These are phyloP conservation scores for Thraustotheca clavata DNA, from an alignment of 352 stramenopile genomes.

Conservation along the genomic window DNA sequence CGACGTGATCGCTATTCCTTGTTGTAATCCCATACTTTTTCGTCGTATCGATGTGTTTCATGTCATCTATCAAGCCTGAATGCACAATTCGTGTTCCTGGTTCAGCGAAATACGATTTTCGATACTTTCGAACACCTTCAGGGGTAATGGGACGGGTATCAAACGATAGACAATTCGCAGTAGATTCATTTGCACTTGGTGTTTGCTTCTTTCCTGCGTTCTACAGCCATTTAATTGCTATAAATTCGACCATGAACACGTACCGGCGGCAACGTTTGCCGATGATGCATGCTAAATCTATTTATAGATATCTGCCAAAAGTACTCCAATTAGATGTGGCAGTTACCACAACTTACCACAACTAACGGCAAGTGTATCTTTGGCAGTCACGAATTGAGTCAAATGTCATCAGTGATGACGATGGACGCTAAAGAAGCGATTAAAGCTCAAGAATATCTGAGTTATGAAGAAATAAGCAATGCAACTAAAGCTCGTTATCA, in stretches of 20 bases:
- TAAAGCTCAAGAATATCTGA: too few relatives aligned
- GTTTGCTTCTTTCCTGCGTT: slow-evolving; percentile 19
- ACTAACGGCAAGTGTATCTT: too few relatives aligned
- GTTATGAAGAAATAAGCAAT: neutral
- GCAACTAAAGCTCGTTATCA: slow-evolving; percentile 10
- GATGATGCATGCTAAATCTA: slow-evolving; percentile 1
- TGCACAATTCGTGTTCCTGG: slow-evolving; percentile 65
- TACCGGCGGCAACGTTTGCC: slow-evolving; percentile 16
- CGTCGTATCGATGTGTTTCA: slow-evolving; percentile 48
- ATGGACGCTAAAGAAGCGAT: too few relatives aligned
- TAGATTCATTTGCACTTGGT: slow-evolving; percentile 30
- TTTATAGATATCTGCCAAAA: too few relatives aligned
- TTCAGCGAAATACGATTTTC: slow-evolving; percentile 79
- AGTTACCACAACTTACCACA: too few relatives aligned
- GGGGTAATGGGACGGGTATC: slow-evolving; percentile 51
- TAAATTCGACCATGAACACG: neutral
- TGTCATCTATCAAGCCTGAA: slow-evolving; percentile 67
- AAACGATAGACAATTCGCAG: slow-evolving; percentile 47
- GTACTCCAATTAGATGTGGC: too few relatives aligned
- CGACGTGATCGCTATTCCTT: slow-evolving; percentile 57
- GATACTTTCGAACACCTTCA: slow-evolving; percentile 60
- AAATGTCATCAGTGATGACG: too few relatives aligned
- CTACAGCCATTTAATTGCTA: neutral
- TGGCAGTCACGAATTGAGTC: too few relatives aligned
- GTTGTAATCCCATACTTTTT: slow-evolving; percentile 62